Evolutionary conservation across 2,329 filamentous ascomycete species (phyloP), one percentile per base, ranked within the genome.

Genomic region (Coniochaeta pulveracea): DNA sequence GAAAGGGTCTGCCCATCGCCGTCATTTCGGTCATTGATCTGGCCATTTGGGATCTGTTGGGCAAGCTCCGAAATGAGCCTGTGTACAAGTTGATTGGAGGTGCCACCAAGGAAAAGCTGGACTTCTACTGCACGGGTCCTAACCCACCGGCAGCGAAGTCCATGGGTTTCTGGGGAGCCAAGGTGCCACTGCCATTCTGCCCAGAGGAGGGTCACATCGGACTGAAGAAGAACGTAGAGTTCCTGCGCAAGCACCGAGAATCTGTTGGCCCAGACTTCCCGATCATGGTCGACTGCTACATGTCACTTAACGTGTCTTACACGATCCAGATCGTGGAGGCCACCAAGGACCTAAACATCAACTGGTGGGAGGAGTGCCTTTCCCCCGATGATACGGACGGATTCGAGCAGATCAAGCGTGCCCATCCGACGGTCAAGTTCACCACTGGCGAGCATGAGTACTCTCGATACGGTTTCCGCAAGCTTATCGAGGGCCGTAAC

Each of bases 281-380:
- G 28, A 69, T 95, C 44, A 88, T 93, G 67, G 88, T 95, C 5
- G 88, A 95, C 61, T 95, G 88, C 67, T 95, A 93, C 61, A 95
- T 95, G 88, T 88, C 82, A 45, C 65, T 95, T 49, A 94, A 88
- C 48, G 88, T 95, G 17, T 64, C 83, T 1, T 95, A 95, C 61
- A 93, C 85, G 4, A 93, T 95, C 45, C 81, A 94, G 57, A 69
- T 95, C 16, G 88, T 83, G 39, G 83, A 88, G 60, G 80, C 79
- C 33, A 85, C 80, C 52, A 73, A 84, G 46, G 77, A 86, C 45
- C 71, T 94, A 44, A 72, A 89, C 56, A 88, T 95, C 54, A 86
- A 94, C 64, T 95, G 88, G 88, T 94, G 85, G 85, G 88, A 95
- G 63, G 88, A 95, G 64, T 93, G 85, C 43, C 64, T 95, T 41